Base-by-base conservation (phyloP, 2,329 filamentous ascomycete genomes). In the Fusarium falciforme region DNA sequence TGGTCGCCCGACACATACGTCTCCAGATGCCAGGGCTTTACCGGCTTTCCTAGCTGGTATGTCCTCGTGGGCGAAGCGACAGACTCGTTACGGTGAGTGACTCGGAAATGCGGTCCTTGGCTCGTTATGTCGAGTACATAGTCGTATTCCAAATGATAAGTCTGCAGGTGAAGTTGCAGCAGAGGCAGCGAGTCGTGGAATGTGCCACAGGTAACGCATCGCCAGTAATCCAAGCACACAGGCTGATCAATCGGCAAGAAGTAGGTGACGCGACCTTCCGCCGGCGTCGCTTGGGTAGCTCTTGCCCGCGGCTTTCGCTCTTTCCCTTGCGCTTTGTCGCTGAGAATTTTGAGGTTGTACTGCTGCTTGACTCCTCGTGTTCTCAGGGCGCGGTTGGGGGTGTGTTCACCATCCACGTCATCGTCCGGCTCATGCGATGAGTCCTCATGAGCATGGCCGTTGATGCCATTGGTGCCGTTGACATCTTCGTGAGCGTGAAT, bases 291-390 rank as follows among this genome's bases (percentile, higher is more conserved):
- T 59, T 79, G 71, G 64, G 77, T 65, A 69, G 69, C 72, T 67
- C 79, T 74, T 66, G 76, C 68, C 64, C 76, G 76, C 76, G 83
- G 84, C 71, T 86, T 87, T 70, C 84, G 84, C 49, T 87, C 86
- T 73, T 84, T 88, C 5, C 89, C 88, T 61, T 89, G 85, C 7
- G 88, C 88, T 74, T 88, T 87, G 74, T 89, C 88, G 78, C 87
- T 91, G 17, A 91, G 81, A 14, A 87, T 83, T 77, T 90, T 91
- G 40, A 91, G 79, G 72, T 92, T 92, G 77, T 92, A 92, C 25
- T 85, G 84, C 68, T 87, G 87, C 65, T 85, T 86, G 47, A 82
- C 83, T 20, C 80, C 84, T 61, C 89, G 85, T 17, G 82, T 81
- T 49, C 89, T 85, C 20, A 89, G 79, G 2, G 87, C 86, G 67